These are phyloP conservation scores for Cercophora sp. DNA, from an alignment of 495 filamentous ascomycete genomes.

Conservation along the genomic window DNA sequence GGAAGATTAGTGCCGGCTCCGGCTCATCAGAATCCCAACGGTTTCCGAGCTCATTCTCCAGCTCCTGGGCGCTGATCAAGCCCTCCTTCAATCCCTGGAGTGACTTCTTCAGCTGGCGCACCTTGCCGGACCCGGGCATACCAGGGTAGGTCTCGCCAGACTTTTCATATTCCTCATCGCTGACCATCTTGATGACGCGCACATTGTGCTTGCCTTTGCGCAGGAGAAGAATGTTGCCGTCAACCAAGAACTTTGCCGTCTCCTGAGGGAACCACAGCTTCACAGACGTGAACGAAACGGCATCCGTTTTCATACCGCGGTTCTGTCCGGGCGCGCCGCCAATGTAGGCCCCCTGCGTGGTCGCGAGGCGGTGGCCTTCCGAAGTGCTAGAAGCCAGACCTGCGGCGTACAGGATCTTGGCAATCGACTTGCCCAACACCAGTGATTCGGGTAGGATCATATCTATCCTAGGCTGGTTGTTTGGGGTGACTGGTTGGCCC, in stretches of 20 bases:
- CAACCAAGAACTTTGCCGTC: slow-evolving; percentile 59
- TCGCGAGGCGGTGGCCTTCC: slow-evolving; percentile 63
- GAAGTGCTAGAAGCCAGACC: slow-evolving; percentile 61
- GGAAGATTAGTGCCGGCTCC: slow-evolving; percentile 16
- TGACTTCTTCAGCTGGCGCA: slow-evolving; percentile 28
- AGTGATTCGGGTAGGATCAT: slow-evolving; percentile 65
- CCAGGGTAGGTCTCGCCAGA: slow-evolving; percentile 44
- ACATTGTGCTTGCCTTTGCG: slow-evolving; percentile 79
- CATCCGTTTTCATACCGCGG: slow-evolving; percentile 47
- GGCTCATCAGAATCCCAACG: slow-evolving; percentile 28
- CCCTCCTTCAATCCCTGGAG: slow-evolving; percentile 20
- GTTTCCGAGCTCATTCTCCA: slow-evolving; percentile 34
- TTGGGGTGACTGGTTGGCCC: slow-evolving; percentile 37
- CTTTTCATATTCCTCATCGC: slow-evolving; percentile 60
- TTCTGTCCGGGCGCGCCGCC: slow-evolving; percentile 53
- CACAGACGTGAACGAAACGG: slow-evolving; percentile 59
- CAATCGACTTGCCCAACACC: slow-evolving; percentile 57
- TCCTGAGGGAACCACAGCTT: slow-evolving; percentile 55
- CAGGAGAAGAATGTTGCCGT: slow-evolving; percentile 61
- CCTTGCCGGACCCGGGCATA: slow-evolving; percentile 33
- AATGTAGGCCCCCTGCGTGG: slow-evolving; percentile 59
- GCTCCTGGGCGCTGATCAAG: slow-evolving; percentile 3
- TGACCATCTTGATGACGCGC: slow-evolving; percentile 65
- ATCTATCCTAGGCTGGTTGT: slow-evolving; percentile 48
- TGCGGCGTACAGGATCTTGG: slow-evolving; percentile 61